phyloP scores from a whole-genome alignment of 2,329 filamentous ascomycete species.

The Pyrenochaeta sp. region DNA sequence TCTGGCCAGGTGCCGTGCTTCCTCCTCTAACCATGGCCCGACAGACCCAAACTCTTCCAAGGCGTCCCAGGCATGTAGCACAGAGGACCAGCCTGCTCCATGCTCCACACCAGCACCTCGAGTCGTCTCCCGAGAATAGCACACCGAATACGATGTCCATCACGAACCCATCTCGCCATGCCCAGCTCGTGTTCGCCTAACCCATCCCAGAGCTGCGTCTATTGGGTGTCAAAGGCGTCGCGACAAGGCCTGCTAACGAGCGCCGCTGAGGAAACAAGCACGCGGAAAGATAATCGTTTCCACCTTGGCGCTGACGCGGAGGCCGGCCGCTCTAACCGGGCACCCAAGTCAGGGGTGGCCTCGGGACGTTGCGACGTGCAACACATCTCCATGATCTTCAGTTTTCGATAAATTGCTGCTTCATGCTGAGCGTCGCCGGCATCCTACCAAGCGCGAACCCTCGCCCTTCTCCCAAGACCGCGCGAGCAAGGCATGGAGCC shows the following conservation, averaged over 20 bases:
- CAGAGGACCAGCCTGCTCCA: background rate
- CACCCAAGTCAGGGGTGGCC: slow-evolving; percentile 13
- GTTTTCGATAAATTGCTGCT: slow-evolving; percentile 4
- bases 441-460: too few species aligned
- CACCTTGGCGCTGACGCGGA: slow-evolving; percentile 22
- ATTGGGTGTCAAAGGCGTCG: background rate
- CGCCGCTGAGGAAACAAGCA: slow-evolving; percentile 14
- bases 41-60: background rate
- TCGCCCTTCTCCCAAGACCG: too few species aligned
- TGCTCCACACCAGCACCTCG: background rate
- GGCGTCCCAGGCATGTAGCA: slow-evolving; percentile 7
- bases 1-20: background rate
- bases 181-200: background rate
- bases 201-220: slow-evolving; percentile 1
- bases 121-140: background rate
- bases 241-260: slow-evolving; percentile 2
- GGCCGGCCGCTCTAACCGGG: slow-evolving; percentile 16
- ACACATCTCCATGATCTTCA: background rate
- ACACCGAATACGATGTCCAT: background rate
- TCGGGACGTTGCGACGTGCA: slow-evolving; percentile 6
- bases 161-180: background rate
- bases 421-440: background rate
- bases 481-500: too few species aligned
- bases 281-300: slow-evolving; percentile 12
- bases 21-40: background rate